A percentile compares a stretch with the other conserved stretches of the same genome.
Evolutionary conservation across 345 rosid genomes (phyloP).

Genomic region (Populus deltoides): DNA sequence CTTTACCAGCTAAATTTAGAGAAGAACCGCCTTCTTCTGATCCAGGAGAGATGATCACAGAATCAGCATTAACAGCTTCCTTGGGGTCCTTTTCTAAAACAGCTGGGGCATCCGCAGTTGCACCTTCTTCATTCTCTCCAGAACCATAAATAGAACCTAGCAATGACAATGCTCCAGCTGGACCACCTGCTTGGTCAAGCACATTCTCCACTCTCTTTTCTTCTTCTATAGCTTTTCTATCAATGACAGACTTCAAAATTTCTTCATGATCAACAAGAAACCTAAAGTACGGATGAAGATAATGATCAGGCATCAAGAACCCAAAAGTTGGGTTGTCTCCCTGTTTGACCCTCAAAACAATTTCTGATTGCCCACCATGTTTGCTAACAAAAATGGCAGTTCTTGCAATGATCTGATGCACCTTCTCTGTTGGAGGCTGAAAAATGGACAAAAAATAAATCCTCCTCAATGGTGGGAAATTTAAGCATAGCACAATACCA

Average conservation of each 20-base stretch:
- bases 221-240: constrained; percentile 44
- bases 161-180: constrained; percentile 73
- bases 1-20: constrained; percentile 26
- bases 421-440: constrained; percentile 91
- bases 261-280: constrained; percentile 86
- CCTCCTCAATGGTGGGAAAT: constrained; percentile 28
- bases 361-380: constrained; percentile 92
- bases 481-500: neutral
- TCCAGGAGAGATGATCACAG: constrained; percentile 30
- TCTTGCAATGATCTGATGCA: constrained; percentile 87
- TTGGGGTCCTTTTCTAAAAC: constrained; percentile 22
- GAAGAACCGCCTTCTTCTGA: constrained; percentile 36
- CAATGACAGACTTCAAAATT: constrained; percentile 36
- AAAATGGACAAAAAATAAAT: constrained; percentile 21
- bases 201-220: constrained; percentile 37
- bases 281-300: constrained; percentile 71
- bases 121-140: constrained; percentile 80
- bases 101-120: constrained; percentile 33
- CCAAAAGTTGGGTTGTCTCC: constrained; percentile 96
- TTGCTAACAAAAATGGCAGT: constrained; percentile 81
- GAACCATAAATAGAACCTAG: constrained; percentile 80
- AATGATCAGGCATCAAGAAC: constrained; percentile 87
- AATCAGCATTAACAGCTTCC: constrained; percentile 29
- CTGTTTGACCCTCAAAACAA: constrained; percentile 91
- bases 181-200: constrained; percentile 27